These are phyloP conservation scores for Aspergillus piperis DNA, from an alignment of 2,329 filamentous ascomycete species.

Conservation along the genomic window DNA sequence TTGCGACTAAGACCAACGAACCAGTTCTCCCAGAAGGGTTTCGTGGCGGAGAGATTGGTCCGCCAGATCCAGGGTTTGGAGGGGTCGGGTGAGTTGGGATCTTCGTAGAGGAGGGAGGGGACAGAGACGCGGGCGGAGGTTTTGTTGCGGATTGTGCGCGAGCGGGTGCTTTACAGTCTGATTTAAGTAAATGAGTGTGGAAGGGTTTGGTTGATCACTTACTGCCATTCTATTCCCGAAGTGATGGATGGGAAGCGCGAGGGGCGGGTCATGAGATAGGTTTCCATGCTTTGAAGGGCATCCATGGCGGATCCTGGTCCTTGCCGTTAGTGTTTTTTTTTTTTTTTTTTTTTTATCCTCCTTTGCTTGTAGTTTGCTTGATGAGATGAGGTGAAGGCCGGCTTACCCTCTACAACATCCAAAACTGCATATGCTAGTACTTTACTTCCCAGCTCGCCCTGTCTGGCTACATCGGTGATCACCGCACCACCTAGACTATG, in stretches of 20 bases:
- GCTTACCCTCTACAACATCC: conserved; percentile 80
- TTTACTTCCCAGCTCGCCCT: conserved; percentile 63
- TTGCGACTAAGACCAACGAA: conserved; percentile 85
- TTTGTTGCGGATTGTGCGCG: conserved; percentile 80
- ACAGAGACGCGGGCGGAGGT: conserved; percentile 85
- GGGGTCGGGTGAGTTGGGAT: conserved; percentile 36
- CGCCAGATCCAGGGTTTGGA: conserved; percentile 74
- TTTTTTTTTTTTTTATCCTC: too few relatives aligned
- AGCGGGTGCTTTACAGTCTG: conserved; percentile 59
- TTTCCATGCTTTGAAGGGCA: conserved; percentile 90
- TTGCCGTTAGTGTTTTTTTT: background rate
- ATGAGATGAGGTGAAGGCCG: background rate
- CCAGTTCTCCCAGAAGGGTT: conserved; percentile 93
- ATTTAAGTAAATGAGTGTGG: conserved; percentile 10
- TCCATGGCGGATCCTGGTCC: conserved; percentile 78
- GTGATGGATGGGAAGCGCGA: conserved; percentile 73
- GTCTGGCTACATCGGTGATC: conserved; percentile 76
- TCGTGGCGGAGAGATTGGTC: conserved; percentile 79
- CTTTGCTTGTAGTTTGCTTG: background rate
- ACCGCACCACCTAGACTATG: conserved; percentile 93
- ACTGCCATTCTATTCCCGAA: conserved; percentile 89
- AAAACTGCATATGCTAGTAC: conserved; percentile 85
- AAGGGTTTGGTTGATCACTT: conserved; percentile 10
- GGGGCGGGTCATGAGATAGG: conserved; percentile 81
- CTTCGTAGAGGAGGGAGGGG: conserved; percentile 68